Conservation (phyloP, 2,329 filamentous ascomycete genomes). For the Diaporthe sp. region DNA sequence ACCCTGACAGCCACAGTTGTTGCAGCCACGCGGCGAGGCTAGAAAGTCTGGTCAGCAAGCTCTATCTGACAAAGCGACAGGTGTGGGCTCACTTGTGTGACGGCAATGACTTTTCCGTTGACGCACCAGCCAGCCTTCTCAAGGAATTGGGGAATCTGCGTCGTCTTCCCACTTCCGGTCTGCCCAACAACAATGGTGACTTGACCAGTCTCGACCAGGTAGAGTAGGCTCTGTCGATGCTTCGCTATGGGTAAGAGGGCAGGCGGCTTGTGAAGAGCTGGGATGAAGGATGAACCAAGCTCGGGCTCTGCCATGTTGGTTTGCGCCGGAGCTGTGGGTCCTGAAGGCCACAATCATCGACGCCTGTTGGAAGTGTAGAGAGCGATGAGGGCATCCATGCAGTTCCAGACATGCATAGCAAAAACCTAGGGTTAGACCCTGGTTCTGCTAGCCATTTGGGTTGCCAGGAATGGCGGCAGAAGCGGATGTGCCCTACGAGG, state of each 20-base stretch:
- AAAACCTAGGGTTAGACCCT: not conserved
- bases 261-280: slow-evolving; percentile 86
- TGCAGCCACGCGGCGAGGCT: slow-evolving; percentile 91
- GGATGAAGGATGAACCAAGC: slow-evolving; percentile 72
- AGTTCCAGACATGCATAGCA: not conserved
- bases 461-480: not conserved
- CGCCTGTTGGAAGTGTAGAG: not conserved
- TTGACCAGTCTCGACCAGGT: slow-evolving; percentile 84
- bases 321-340: not conserved
- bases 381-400: not conserved
- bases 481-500: not conserved
- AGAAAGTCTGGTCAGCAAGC: slow-evolving; percentile 27
- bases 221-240: slow-evolving; percentile 82
- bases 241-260: slow-evolving; percentile 87
- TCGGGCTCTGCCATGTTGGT: slow-evolving; percentile 65
- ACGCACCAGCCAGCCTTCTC: slow-evolving; percentile 89
- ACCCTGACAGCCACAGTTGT: slow-evolving; percentile 90
- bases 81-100: slow-evolving; percentile 82
- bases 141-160: slow-evolving; percentile 92
- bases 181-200: slow-evolving; percentile 93
- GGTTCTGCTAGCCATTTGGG: not conserved
- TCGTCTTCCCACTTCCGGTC: slow-evolving; percentile 95
- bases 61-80: not conserved
- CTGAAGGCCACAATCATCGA: not conserved
- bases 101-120: slow-evolving; percentile 83